Evolutionary conservation across 768 basidiomycete genomes (phyloP).

Genomic region (Gelatoporia subvermispora): DNA sequence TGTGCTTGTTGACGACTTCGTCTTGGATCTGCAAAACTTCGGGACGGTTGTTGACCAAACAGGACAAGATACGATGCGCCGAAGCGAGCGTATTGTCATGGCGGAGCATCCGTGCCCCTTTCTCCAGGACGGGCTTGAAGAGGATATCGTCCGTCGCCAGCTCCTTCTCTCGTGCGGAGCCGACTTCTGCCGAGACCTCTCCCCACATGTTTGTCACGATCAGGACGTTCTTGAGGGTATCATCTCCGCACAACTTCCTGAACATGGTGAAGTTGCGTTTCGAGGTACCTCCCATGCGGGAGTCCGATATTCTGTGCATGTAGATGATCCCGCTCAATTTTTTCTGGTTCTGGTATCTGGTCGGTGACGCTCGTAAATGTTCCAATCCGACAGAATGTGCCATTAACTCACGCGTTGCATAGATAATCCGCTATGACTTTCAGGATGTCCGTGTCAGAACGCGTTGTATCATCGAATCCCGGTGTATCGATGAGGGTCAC

Average conservation of each 20-base stretch:
- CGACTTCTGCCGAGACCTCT: constrained; percentile 1
- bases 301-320: constrained; percentile 17
- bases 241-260: constrained; percentile 12
- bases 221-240: constrained; percentile 14
- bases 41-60: constrained; percentile 36
- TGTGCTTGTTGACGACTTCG: constrained; percentile 46
- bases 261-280: constrained; percentile 11
- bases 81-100: constrained; percentile 36
- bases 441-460: constrained; percentile 4
- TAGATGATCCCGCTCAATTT: constrained; percentile 16
- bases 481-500: constrained; percentile 13
- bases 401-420: not conserved
- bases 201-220: constrained; percentile 25
- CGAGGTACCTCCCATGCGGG: constrained; percentile 8
- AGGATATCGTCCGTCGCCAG: constrained; percentile 65
- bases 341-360: constrained; percentile 9
- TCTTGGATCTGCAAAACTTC: constrained; percentile 46
- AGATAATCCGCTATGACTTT: constrained; percentile 4
- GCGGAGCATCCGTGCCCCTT: constrained; percentile 39
- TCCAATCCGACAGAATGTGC: not conserved
- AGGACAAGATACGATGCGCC: constrained; percentile 35
- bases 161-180: constrained; percentile 1
- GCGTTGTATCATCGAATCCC: constrained; percentile 8
- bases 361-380: not conserved
- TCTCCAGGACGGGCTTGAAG: constrained; percentile 84